Evolutionary conservation across 148 eudicot species (phyloP).

Genomic region (Selenicereus undatus): DNA sequence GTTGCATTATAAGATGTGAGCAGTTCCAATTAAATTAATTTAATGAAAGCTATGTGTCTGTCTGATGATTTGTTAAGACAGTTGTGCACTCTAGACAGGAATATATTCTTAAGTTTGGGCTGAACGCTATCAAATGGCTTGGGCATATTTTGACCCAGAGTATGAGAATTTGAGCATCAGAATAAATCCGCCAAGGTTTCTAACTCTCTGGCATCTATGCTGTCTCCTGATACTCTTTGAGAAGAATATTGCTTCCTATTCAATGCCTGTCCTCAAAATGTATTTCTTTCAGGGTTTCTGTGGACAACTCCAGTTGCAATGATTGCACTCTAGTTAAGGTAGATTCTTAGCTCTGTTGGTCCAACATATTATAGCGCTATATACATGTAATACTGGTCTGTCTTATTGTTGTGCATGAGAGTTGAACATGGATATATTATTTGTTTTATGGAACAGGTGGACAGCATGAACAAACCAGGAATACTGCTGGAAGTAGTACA

Average conservation of each 20-base stretch:
- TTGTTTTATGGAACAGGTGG: conserved; percentile 50
- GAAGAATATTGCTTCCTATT: not conserved
- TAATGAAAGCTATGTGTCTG: not conserved
- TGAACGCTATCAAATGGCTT: conserved; percentile 31
- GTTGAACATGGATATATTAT: not conserved
- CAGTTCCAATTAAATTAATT: not conserved
- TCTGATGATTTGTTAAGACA: not conserved
- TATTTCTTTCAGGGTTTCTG: conserved; percentile 56
- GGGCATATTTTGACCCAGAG: conserved; percentile 90
- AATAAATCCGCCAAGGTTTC: conserved; percentile 85
- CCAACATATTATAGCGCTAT: not conserved
- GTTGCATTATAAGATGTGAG: not conserved
- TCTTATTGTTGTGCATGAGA: not conserved
- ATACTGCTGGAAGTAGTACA: conserved; percentile 85
- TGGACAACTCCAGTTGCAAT: conserved; percentile 58
- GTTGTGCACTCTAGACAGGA: conserved; percentile 5
- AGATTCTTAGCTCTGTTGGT: conserved; percentile 11
- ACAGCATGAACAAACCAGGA: conserved; percentile 82
- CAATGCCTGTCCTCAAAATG: conserved; percentile 7
- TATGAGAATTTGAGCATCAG: conserved; percentile 76
- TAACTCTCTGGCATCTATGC: conserved; percentile 6
- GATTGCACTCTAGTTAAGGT: conserved; percentile 76
- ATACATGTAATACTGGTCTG: conserved; percentile 1
- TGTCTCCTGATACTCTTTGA: not conserved
- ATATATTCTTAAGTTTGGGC: not conserved